phyloP scores from a whole-genome alignment of 805 yeast genomes.

The Wickerhamomyces chambardii region DNA sequence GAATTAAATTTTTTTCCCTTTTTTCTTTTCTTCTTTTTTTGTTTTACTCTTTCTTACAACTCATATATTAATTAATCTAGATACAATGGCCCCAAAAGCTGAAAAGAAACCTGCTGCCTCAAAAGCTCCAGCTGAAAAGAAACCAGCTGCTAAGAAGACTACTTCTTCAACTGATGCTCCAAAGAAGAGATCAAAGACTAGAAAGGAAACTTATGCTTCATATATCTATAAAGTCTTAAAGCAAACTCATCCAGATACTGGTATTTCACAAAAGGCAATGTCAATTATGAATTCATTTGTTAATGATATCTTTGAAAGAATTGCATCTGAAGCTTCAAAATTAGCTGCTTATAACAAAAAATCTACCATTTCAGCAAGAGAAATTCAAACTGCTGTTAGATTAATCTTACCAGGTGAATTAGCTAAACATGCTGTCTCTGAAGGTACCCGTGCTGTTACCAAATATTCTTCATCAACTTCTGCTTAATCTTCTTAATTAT shows the following conservation, averaged over 20 bases:
- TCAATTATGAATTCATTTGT: slow-evolving; percentile 98
- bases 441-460: slow-evolving; percentile 98
- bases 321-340: slow-evolving; percentile 96
- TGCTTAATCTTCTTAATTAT: no score
- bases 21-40: no score
- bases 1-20: not conserved
- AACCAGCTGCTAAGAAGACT: slow-evolving; percentile 90
- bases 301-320: slow-evolving; percentile 96
- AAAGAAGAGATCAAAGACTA: slow-evolving; percentile 90
- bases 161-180: slow-evolving; percentile 67
- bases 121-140: slow-evolving; percentile 96
- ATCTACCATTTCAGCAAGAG: slow-evolving; percentile 96
- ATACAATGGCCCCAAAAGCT: slow-evolving; percentile 58
- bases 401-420: slow-evolving; percentile 97
- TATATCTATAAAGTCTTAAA: slow-evolving; percentile 97
- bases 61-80: not conserved
- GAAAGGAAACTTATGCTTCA: slow-evolving; percentile 97
- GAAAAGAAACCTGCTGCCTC: slow-evolving; percentile 75
- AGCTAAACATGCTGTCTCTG: slow-evolving; percentile 97
- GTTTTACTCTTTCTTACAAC: no score
- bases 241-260: slow-evolving; percentile 99
- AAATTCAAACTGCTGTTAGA: slow-evolving; percentile 98
- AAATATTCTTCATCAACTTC: slow-evolving; percentile 71
- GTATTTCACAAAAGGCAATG: slow-evolving; percentile 98
- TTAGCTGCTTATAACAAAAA: slow-evolving; percentile 98